These are phyloP conservation scores for Corrigiola litoralis DNA, from an alignment of 179 eudicot genomes.

Conservation along the genomic window DNA sequence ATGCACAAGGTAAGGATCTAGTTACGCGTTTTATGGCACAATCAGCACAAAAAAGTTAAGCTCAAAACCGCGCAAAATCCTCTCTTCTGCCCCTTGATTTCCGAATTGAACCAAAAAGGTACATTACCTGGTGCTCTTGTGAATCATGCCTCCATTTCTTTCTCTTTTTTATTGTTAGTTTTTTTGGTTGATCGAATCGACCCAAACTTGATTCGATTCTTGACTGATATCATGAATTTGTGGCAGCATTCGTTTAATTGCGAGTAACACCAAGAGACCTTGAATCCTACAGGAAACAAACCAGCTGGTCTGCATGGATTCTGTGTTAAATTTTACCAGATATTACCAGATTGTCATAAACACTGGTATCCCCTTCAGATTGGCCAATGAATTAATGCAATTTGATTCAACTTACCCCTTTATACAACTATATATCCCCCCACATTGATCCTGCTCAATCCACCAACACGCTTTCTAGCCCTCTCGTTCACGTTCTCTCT, in stretches of 20 bases:
- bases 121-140: background rate
- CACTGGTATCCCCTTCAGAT: background rate
- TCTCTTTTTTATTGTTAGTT: background rate
- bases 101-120: background rate
- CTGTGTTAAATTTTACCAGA: background rate
- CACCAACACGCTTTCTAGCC: background rate
- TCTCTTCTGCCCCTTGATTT: no score
- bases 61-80: no score
- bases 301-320: background rate
- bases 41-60: no score
- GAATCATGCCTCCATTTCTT: background rate
- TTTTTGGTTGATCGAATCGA: background rate
- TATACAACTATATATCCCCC: background rate
- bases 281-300: background rate
- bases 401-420: no score
- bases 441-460: background rate
- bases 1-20: background rate
- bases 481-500: background rate
- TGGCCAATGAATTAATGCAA: constrained; percentile 3
- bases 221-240: background rate
- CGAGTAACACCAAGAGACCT: background rate
- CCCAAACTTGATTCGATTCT: background rate
- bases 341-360: background rate
- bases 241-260: constrained; percentile 4
- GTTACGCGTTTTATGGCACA: background rate